Evolutionary conservation across 2,329 filamentous ascomycete genomes (phyloP).

Genomic region (Xylariomycetidae sp.): DNA sequence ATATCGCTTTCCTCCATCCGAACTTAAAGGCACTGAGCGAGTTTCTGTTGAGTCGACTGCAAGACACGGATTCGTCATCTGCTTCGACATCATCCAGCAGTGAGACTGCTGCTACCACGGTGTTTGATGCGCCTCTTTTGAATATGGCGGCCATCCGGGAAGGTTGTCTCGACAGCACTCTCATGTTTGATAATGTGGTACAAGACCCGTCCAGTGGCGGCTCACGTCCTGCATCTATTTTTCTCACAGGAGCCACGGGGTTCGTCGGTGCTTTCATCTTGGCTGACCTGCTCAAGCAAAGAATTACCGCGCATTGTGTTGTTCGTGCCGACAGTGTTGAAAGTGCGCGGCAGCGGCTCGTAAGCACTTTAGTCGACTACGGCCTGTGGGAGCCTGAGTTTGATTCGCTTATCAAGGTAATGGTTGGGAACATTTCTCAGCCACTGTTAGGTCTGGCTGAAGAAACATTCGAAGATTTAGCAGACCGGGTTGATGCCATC

Average conservation of each 20-base stretch:
- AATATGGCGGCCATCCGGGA: conserved; percentile 15
- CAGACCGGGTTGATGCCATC: conserved; percentile 19
- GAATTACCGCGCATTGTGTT: conserved; percentile 18
- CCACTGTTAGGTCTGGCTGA: conserved; percentile 20
- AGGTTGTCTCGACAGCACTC: conserved; percentile 19
- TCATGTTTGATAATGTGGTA: conserved; percentile 17
- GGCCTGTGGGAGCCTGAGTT: conserved; percentile 19
- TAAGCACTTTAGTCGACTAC: conserved; percentile 14
- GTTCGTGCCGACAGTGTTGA: conserved; percentile 16
- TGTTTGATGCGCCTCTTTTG: conserved; percentile 8
- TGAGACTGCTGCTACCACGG: conserved; percentile 9
- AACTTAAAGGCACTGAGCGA: conserved; percentile 16
- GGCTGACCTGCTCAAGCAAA: conserved; percentile 17
- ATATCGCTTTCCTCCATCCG: conserved; percentile 17
- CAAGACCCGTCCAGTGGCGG: conserved; percentile 3
- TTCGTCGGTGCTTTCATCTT: conserved; percentile 25
- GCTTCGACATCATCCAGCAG: conserved; percentile 6
- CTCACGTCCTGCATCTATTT: conserved; percentile 11
- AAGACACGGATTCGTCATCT: conserved; percentile 10
- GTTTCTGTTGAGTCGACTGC: conserved; percentile 12
- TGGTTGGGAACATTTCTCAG: conserved; percentile 19
- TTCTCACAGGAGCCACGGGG: conserved; percentile 24
- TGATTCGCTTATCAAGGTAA: conserved; percentile 13
- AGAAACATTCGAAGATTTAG: conserved; percentile 19
- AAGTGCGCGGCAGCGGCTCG: conserved; percentile 13